Base-by-base conservation (phyloP, 2,329 filamentous ascomycete genomes). In the Fusarium cicatricum region DNA sequence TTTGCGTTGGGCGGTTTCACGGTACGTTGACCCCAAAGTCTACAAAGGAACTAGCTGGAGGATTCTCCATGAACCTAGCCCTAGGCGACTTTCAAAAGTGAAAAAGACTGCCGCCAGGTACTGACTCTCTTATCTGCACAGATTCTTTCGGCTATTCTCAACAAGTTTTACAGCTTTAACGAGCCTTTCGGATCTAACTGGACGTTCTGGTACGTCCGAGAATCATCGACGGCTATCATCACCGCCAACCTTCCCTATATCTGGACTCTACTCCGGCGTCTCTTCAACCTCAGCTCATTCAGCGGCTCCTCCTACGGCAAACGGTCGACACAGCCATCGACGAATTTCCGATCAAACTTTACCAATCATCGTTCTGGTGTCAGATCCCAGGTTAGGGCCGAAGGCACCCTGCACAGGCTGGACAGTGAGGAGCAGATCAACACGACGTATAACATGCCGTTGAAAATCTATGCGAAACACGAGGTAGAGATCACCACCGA, bases 81-180 rank as follows among this genome's bases (percentile, higher is more conserved):
- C 23, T 26, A 3, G 6, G 9, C 9, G 6, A 26, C 23, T 8
- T 26, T 8, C 23, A 7, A 26, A 10, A 10, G 23, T 8, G 9
- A 26, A 8, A 26, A 10, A 28, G 37, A 17, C 11, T n/a, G 14
- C 1, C n/a, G n/a, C n/a, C n/a, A n/a, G n/a, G 3, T 16, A 32
- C 61, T 58, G 8, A 67, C 51, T 41, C 51, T 41, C 19, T 23
- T 11, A 11, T 21, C 4, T 11, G 5, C 11, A 1, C 40, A 80
- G 77, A 82, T 87, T 21, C 71, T 80, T 17, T 80, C 76, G 3
- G 80, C 81, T 14, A 72, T 79, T 21, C 74, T 86, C 29, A 73
- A 75, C 66, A 78, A 78, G 51, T 76, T 71, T 53, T 78, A 78
- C 64, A 77, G 73, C 41, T 77, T 78, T 52, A 71, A 59, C 40